Conservation (phyloP, 2,329 filamentous ascomycete genomes). For the Penicillium sp. region DNA sequence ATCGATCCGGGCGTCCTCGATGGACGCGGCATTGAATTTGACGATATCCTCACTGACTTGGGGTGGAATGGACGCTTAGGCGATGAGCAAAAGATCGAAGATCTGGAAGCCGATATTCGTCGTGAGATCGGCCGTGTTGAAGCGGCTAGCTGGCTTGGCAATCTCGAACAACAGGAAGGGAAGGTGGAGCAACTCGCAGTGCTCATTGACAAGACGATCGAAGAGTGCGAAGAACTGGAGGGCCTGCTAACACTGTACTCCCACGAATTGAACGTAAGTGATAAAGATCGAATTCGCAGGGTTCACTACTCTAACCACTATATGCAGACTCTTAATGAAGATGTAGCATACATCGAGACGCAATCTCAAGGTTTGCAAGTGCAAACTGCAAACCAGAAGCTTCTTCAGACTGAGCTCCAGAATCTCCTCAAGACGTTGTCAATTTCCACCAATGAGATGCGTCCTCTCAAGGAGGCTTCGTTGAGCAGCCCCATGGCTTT, state of each 20-base stretch:
- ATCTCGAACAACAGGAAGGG: slow-evolving; percentile 80
- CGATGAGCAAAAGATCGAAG: slow-evolving; percentile 69
- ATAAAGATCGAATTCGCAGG: too few relatives aligned
- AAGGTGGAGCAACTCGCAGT: slow-evolving; percentile 79
- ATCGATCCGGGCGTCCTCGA: slow-evolving; percentile 74
- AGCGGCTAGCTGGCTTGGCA: slow-evolving; percentile 85
- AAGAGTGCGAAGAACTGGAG: slow-evolving; percentile 93
- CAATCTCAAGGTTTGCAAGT: slow-evolving; percentile 96
- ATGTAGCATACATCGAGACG: slow-evolving; percentile 95
- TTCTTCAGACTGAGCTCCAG: slow-evolving; percentile 83
- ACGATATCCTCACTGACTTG: slow-evolving; percentile 76
- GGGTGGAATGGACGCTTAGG: slow-evolving; percentile 80
- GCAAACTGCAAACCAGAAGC: slow-evolving; percentile 92
- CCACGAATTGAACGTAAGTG: slow-evolving; percentile 80
- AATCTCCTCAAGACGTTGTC: slow-evolving; percentile 86
- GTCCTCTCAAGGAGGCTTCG: slow-evolving; percentile 67
- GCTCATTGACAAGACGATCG: slow-evolving; percentile 83
- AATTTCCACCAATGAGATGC: slow-evolving; percentile 71
- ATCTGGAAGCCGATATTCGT: slow-evolving; percentile 76
- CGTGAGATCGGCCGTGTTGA: slow-evolving; percentile 86
- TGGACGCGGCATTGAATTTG: slow-evolving; percentile 72
- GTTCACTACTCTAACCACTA: background rate
- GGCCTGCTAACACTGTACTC: slow-evolving; percentile 90
- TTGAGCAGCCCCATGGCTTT: slow-evolving; percentile 67
- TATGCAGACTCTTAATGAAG: slow-evolving; percentile 78